Evolutionary conservation across 106 monocot species (phyloP).

Genomic region (Ottelia alismoides): DNA sequence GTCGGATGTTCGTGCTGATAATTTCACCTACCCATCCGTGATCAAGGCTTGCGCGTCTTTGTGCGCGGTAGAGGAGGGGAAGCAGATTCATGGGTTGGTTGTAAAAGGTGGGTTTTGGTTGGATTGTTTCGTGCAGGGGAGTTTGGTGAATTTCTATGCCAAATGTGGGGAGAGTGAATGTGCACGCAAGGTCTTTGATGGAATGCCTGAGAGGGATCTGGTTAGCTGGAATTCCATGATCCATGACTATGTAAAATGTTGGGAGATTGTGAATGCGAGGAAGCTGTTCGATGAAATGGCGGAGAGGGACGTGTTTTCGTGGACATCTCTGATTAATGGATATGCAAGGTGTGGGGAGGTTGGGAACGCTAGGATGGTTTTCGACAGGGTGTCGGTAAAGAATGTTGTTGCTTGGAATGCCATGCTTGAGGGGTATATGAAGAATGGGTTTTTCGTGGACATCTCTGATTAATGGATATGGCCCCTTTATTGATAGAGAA

Average conservation of each 20-base stretch:
- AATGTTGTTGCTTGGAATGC: conserved; percentile 35
- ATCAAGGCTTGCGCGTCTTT: conserved; percentile 32
- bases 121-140: conserved; percentile 4
- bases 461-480: no score
- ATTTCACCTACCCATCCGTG: conserved; percentile 26
- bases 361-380: conserved; percentile 18
- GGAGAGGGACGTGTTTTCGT: conserved; percentile 17
- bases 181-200: conserved; percentile 14
- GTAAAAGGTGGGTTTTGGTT: conserved; percentile 1
- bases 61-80: not conserved
- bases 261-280: conserved; percentile 14
- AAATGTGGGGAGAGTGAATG: conserved; percentile 5
- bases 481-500: no score
- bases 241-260: conserved; percentile 22
- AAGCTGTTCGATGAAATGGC: conserved; percentile 30
- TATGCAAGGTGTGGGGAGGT: conserved; percentile 23
- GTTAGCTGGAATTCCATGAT: conserved; percentile 17
- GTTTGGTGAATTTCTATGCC: conserved; percentile 7
- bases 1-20: conserved; percentile 19
- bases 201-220: conserved; percentile 14
- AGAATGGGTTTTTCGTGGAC: no score
- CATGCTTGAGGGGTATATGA: conserved; percentile 31
- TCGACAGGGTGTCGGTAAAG: conserved; percentile 27
- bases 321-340: conserved; percentile 15
- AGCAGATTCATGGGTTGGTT: conserved; percentile 6